Percentiles rank a stretch among this genome's conserved stretches.
Conservation (phyloP, 148 eudicot genomes). For the Persicaria tinctoria region DNA sequence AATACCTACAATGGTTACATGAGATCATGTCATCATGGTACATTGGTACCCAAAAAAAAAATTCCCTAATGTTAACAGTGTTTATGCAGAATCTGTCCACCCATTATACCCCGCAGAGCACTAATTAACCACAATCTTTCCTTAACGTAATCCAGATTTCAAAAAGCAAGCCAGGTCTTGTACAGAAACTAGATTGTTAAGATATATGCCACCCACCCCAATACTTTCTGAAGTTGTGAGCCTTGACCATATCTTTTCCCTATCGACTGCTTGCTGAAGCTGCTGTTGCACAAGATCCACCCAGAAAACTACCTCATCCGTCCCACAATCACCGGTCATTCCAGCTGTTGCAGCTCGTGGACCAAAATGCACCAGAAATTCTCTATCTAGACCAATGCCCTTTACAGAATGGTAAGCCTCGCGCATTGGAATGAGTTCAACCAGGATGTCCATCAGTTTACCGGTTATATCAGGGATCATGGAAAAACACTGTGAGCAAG, state of each 20-base stretch:
- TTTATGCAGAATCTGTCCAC: not conserved
- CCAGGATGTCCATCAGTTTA: constrained; percentile 79
- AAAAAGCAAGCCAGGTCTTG: not conserved
- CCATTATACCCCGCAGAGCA: not conserved
- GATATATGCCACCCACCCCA: constrained; percentile 44
- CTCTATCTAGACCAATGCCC: constrained; percentile 75
- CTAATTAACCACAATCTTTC: not conserved
- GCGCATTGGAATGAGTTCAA: constrained; percentile 59
- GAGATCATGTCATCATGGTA: not conserved
- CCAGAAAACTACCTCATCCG: constrained; percentile 89
- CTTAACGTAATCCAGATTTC: not conserved
- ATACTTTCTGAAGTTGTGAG: constrained; percentile 95
- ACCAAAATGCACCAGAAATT: constrained; percentile 89
- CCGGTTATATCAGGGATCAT: constrained; percentile 74
- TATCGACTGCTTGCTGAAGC: constrained; percentile 80
- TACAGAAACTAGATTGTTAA: not conserved
- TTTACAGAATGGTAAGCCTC: constrained; percentile 65
- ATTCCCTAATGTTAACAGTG: not conserved
- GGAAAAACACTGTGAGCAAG: constrained; percentile 75
- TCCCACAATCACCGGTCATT: constrained; percentile 47
- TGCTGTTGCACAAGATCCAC: constrained; percentile 76
- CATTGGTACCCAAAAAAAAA: not conserved
- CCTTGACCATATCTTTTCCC: constrained; percentile 93
- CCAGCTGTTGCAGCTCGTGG: constrained; percentile 79
- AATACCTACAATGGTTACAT: constrained; percentile 47